Base-by-base conservation (phyloP, 306 rosid genomes). In the Glycine soja region DNA sequence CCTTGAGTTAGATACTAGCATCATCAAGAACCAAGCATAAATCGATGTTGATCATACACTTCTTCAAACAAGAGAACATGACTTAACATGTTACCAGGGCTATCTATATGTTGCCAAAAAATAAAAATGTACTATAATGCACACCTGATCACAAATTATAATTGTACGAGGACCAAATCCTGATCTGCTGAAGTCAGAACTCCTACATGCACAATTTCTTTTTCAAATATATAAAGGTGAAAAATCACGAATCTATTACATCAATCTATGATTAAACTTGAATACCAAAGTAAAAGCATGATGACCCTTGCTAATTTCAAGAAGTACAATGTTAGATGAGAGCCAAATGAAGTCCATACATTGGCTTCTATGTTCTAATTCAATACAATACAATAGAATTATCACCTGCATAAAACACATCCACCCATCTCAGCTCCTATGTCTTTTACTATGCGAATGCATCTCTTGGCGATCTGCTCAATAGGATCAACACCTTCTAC, bases 121-220 rank as follows among this genome's bases (percentile, higher is more conserved):
- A 69, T 24, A 54, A 24, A 24, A 24, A 24, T 24, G 30, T 24
- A 24, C 30, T 65, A 58, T 59, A 59, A 32, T 45, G 78, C 58
- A 62, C 78, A 93, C 99, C 99, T 95, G 99, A 89, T 95, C 99
- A 75, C 99, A 95, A 52, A 95, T 91, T 86, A 95, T 93, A 86
- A 95, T 91, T 63, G 99, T 95, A 62, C 98, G 97, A 8, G 99
- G 99, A 67, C 99, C 99, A 86, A 95, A 95, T 48, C 99, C 99
- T 65, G 99, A 93, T 92, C 78, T 91, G 90, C 98, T 95, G 88
- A 95, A 95, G 86, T 93, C 99, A 87, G 86, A 88, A 42, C 90
- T 91, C 74, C 99, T 95, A 85, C 79, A 82, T 36, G 67, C 30
- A 80, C 77, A 81, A 82, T 64, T 57, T 73, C 65, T 34, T 15